Conservation (phyloP, 2,329 filamentous ascomycete genomes). For the Aspergillus flavus region DNA sequence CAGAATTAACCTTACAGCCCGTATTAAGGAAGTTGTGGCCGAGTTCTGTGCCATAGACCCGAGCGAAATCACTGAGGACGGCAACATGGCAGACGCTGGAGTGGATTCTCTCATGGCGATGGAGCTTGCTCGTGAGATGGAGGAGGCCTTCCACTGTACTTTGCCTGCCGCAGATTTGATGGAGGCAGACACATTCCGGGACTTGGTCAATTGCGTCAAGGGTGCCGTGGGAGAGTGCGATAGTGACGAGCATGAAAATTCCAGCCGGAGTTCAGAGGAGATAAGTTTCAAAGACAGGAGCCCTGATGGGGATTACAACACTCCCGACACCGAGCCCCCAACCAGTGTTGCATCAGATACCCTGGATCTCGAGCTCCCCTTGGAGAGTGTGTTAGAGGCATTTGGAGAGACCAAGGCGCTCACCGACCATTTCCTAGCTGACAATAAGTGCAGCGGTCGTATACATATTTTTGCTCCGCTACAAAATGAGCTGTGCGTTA, state of each 20-base stretch:
- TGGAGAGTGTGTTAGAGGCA: constrained; percentile 24
- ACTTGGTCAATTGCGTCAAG: constrained; percentile 32
- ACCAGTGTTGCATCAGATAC: constrained; percentile 12
- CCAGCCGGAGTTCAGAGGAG: neutral
- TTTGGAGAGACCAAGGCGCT: constrained; percentile 26
- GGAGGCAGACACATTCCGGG: constrained; percentile 32
- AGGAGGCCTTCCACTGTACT: constrained; percentile 39
- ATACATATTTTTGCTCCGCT: constrained; percentile 29
- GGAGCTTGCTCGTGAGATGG: constrained; percentile 50
- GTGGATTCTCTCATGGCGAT: constrained; percentile 56
- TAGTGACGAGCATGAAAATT: neutral
- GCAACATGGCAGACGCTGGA: constrained; percentile 36
- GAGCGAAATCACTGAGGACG: constrained; percentile 14
- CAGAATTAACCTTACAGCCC: neutral
- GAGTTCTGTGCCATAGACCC: constrained; percentile 21
- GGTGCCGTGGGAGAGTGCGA: constrained; percentile 4
- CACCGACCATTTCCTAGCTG: constrained; percentile 33
- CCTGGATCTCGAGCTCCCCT: constrained; percentile 7
- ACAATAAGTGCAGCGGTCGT: constrained; percentile 28
- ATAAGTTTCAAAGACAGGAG: neutral
- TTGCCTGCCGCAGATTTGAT: constrained; percentile 31
- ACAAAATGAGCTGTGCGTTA: constrained; percentile 27
- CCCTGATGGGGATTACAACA: neutral
- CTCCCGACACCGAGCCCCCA: constrained; percentile 4
- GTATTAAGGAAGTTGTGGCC: constrained; percentile 19